Evolutionary conservation across 1,284 basidiomycete genomes (phyloP).

Genomic region (Pterulicium gracile): DNA sequence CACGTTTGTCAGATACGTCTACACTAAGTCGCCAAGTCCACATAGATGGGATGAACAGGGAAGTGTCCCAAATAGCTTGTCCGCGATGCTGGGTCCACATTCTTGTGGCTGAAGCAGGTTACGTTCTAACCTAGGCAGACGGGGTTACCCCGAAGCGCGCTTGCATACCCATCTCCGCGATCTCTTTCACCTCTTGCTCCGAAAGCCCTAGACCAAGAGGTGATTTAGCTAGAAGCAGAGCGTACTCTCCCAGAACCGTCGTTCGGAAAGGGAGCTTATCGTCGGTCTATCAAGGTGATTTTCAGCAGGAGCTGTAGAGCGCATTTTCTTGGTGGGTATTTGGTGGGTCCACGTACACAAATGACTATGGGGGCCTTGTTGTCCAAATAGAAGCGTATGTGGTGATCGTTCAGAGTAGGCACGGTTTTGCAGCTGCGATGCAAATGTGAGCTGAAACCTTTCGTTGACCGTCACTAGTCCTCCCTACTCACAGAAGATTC

Average conservation of each 20-base stretch:
- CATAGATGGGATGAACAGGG: too few relatives aligned
- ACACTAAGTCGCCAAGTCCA: too few relatives aligned
- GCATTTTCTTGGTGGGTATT: too few relatives aligned
- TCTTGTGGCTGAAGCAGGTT: too few relatives aligned
- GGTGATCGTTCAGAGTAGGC: slow-evolving; percentile 50
- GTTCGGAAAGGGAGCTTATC: slow-evolving; percentile 70
- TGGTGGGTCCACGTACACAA: slow-evolving; percentile 43
- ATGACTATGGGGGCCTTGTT: slow-evolving; percentile 61
- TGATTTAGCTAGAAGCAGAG: slow-evolving; percentile 55
- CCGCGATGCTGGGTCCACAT: too few relatives aligned
- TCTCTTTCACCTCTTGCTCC: slow-evolving; percentile 39
- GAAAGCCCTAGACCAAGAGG: slow-evolving; percentile 61
- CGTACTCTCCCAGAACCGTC: slow-evolving; percentile 64
- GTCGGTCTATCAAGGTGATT: slow-evolving; percentile 48
- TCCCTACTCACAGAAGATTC: slow-evolving; percentile 62
- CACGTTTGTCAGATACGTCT: too few relatives aligned
- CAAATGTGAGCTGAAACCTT: not conserved
- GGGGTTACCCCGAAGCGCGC: too few relatives aligned
- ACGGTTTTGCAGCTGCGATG: slow-evolving; percentile 71
- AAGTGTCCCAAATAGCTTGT: too few relatives aligned
- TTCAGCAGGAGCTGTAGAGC: slow-evolving; percentile 8
- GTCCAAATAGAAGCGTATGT: slow-evolving; percentile 56
- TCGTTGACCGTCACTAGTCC: not conserved
- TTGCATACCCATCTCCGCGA: slow-evolving; percentile 56
- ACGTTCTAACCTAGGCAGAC: too few relatives aligned